A percentile compares a stretch with the other conserved stretches of the same genome.
These are phyloP conservation scores for Sonneratia alba DNA, from an alignment of 345 rosid species.

Conservation along the genomic window DNA sequence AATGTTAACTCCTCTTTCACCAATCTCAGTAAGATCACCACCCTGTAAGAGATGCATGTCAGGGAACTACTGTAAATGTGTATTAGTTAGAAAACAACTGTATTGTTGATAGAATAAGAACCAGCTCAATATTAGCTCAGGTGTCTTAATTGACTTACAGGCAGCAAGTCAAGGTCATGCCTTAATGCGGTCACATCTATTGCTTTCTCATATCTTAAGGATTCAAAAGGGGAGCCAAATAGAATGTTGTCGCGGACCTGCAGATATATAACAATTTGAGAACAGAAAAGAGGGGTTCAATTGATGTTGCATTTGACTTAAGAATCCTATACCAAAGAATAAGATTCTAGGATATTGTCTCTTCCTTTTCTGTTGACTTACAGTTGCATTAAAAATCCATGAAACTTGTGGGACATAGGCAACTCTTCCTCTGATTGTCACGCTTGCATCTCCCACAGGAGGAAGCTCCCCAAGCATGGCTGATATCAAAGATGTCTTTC, in stretches of 20 bases:
- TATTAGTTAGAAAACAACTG: neutral
- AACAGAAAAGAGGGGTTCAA: neutral
- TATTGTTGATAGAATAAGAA: neutral
- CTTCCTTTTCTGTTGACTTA: slow-evolving; percentile 19
- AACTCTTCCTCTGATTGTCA: slow-evolving; percentile 63
- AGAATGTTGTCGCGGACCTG: slow-evolving; percentile 92
- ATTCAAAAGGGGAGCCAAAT: slow-evolving; percentile 80
- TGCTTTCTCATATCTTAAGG: slow-evolving; percentile 64
- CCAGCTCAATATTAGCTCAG: neutral
- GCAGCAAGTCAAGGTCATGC: slow-evolving; percentile 88
- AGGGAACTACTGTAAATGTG: neutral
- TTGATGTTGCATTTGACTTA: neutral
- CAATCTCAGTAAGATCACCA: slow-evolving; percentile 99
- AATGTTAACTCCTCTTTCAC: slow-evolving; percentile 98
- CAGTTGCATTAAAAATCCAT: slow-evolving; percentile 99
- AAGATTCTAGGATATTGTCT: neutral
- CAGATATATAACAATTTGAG: slow-evolving; percentile 8
- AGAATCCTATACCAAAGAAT: neutral
- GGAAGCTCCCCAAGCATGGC: slow-evolving; percentile 99
- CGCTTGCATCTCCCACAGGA: slow-evolving; percentile 52
- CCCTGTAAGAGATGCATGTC: slow-evolving; percentile 49
- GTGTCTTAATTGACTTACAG: slow-evolving; percentile 41
- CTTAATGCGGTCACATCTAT: slow-evolving; percentile 83
- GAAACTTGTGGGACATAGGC: slow-evolving; percentile 99
- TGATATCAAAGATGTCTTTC: slow-evolving; percentile 88